phyloP scores from a whole-genome alignment of 2,329 filamentous ascomycete genomes.

The Gnomoniopsis sp. region DNA sequence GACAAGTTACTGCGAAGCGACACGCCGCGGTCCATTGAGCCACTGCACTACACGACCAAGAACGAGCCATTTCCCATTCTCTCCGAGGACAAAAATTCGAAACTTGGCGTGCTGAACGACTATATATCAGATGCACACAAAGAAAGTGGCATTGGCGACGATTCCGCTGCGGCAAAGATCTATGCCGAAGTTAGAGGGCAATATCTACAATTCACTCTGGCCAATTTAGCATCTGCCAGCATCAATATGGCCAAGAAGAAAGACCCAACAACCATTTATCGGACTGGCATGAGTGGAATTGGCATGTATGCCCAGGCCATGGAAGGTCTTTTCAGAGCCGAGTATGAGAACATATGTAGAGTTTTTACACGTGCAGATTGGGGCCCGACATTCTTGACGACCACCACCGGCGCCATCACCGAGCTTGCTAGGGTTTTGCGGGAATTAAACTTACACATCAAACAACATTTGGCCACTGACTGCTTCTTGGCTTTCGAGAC shows the following conservation, averaged over 20 bases:
- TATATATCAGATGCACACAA: conserved; percentile 65
- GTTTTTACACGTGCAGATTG: conserved; percentile 86
- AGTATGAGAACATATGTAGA: conserved; percentile 86
- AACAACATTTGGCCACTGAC: conserved; percentile 79
- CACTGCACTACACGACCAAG: conserved; percentile 90
- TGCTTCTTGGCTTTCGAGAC: conserved; percentile 96
- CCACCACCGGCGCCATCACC: conserved; percentile 72
- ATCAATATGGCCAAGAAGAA: conserved; percentile 80
- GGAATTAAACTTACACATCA: conserved; percentile 88
- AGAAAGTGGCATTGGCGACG: conserved; percentile 45
- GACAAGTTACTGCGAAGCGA: conserved; percentile 71
- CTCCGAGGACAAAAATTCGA: conserved; percentile 70
- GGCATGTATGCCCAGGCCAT: conserved; percentile 83
- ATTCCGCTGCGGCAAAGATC: conserved; percentile 72
- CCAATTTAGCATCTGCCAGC: conserved; percentile 84
- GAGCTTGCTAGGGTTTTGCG: conserved; percentile 83
- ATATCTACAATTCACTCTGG: conserved; percentile 77
- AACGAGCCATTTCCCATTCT: conserved; percentile 79
- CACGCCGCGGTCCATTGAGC: conserved; percentile 78
- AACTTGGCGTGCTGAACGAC: conserved; percentile 73
- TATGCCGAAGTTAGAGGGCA: conserved; percentile 84
- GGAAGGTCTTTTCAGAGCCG: conserved; percentile 80
- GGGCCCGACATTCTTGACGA: conserved; percentile 72
- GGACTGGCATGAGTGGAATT: conserved; percentile 85
- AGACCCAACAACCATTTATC: conserved; percentile 78